phyloP scores from a whole-genome alignment of 163 green algal genomes.

The Scenedesmus sp. region DNA sequence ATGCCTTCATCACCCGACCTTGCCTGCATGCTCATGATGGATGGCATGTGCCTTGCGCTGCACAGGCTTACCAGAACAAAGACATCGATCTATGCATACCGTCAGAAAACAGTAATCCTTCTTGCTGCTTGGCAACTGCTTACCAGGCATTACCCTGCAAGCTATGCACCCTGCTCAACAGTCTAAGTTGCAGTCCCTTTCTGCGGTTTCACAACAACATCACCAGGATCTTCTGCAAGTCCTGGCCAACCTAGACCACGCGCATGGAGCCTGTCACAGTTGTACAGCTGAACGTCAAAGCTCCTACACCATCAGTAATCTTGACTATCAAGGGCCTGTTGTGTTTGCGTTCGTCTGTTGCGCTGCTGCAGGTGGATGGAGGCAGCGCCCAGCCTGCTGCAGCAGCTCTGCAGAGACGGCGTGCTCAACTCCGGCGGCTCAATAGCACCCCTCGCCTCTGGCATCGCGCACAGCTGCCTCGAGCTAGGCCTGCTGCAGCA shows the following conservation, averaged over 20 bases:
- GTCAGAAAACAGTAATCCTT: neutral
- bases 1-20: no score
- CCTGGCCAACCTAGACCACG: no score
- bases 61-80: neutral
- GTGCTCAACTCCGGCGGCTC: slow-evolving; percentile 39
- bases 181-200: no score
- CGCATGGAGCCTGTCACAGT: neutral
- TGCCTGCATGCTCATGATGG: no score
- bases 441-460: slow-evolving; percentile 43
- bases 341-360: neutral
- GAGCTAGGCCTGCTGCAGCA: slow-evolving; percentile 61
- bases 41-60: neutral
- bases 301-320: no score
- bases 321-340: neutral
- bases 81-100: neutral
- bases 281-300: neutral
- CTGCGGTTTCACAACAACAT: no score
- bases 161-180: neutral
- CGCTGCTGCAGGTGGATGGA: slow-evolving; percentile 52
- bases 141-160: neutral
- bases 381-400: slow-evolving; percentile 10
- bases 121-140: neutral
- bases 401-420: slow-evolving; percentile 16
- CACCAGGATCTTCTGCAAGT: no score
- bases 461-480: slow-evolving; percentile 63